phyloP scores from a whole-genome alignment of 306 rosid genomes.

The Dalbergia cochinchinensis region DNA sequence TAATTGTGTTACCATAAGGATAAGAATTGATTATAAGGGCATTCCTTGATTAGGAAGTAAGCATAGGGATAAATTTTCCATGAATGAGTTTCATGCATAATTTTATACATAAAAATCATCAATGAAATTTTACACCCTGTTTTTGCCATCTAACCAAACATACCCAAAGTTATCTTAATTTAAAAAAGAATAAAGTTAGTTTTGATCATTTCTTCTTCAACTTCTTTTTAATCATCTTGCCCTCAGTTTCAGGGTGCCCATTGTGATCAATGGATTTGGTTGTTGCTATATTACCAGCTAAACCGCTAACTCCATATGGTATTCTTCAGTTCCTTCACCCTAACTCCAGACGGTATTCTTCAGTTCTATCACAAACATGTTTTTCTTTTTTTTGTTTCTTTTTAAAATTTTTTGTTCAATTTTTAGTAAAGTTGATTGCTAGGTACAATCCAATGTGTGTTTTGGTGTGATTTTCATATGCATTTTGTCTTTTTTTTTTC shows the following conservation, averaged over 20 bases:
- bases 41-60: no score
- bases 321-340: no score
- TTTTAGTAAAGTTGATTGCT: neutral
- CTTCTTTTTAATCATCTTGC: neutral
- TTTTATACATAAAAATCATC: no score
- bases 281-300: constrained; percentile 38
- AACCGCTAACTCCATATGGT: no score
- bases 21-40: no score
- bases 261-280: constrained; percentile 54
- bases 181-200: neutral
- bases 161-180: no score
- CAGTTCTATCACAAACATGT: neutral
- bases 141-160: no score
- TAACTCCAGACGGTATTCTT: constrained; percentile 34
- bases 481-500: neutral
- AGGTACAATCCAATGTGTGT: neutral
- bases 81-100: no score
- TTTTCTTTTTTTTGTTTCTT: neutral
- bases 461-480: neutral
- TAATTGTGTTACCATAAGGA: no score
- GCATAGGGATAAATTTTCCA: no score
- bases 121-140: no score
- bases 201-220: neutral
- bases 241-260: constrained; percentile 39
- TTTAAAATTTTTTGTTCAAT: neutral